Evolutionary conservation across 495 filamentous ascomycete genomes (phyloP).

Genomic region (Entonaema liquescens): DNA sequence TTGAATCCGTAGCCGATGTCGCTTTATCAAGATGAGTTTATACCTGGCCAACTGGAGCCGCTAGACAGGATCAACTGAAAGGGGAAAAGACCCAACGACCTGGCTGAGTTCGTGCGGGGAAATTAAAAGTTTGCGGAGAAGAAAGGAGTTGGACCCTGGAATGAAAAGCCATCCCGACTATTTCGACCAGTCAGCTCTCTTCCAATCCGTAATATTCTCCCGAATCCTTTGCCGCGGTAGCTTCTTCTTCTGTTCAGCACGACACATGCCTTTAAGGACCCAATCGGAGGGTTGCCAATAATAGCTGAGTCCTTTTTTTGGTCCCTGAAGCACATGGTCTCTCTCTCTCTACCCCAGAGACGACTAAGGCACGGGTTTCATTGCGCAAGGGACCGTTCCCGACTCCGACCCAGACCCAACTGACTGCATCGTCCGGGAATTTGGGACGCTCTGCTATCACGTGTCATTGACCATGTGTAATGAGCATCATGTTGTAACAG

Average conservation of each 20-base stretch:
- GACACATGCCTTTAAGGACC: not conserved
- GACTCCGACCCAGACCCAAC: not conserved
- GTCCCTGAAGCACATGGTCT: not conserved
- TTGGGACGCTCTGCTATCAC: not conserved
- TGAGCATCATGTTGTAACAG: not conserved
- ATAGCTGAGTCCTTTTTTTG: not conserved
- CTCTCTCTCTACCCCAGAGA: not conserved
- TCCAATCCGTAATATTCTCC: not conserved
- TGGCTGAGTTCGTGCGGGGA: slow-evolving; percentile 1
- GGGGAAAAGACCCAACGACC: not conserved
- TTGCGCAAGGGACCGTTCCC: not conserved
- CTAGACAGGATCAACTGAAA: slow-evolving; percentile 6
- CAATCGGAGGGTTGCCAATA: not conserved
- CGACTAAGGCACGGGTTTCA: not conserved
- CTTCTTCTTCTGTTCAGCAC: not conserved
- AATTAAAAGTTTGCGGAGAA: slow-evolving; percentile 6
- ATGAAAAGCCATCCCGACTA: not conserved
- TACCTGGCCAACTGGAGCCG: slow-evolving; percentile 1
- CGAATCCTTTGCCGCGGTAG: not conserved
- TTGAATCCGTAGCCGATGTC: slow-evolving; percentile 25
- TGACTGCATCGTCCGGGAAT: not conserved
- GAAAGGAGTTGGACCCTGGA: slow-evolving; percentile 3
- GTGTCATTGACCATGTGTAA: not conserved
- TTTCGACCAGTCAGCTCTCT: not conserved
- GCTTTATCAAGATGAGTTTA: slow-evolving; percentile 11